phyloP scores from a whole-genome alignment of 2,329 filamentous ascomycete genomes.

The Cladophialophora exuberans region DNA sequence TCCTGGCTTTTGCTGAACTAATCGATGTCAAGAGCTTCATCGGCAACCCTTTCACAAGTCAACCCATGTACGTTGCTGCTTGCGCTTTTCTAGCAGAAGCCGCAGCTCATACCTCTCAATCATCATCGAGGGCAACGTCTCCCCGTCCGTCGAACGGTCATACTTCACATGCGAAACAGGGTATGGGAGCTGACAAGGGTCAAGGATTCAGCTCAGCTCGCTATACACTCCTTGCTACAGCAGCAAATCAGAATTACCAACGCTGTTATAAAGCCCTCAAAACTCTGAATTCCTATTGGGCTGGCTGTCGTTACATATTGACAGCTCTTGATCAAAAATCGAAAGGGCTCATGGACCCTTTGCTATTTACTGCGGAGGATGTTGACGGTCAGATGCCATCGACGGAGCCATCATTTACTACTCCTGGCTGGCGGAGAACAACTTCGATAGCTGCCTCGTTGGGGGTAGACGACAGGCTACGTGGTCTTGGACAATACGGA shows the following conservation, averaged over 20 bases:
- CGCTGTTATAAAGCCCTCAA: slow-evolving; percentile 82
- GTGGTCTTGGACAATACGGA: slow-evolving; percentile 34
- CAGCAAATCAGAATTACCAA: slow-evolving; percentile 85
- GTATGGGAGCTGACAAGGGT: slow-evolving; percentile 9
- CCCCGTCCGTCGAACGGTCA: slow-evolving; percentile 45
- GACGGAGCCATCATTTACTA: slow-evolving; percentile 53
- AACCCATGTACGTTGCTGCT: slow-evolving; percentile 89
- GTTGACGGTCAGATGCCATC: slow-evolving; percentile 68
- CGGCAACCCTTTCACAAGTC: slow-evolving; percentile 85
- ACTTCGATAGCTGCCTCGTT: slow-evolving; percentile 39
- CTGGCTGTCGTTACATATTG: slow-evolving; percentile 82
- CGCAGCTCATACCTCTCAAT: slow-evolving; percentile 67
- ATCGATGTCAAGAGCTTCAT: slow-evolving; percentile 85
- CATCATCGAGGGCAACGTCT: slow-evolving; percentile 63
- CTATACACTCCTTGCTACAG: slow-evolving; percentile 76
- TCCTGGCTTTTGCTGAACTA: slow-evolving; percentile 80
- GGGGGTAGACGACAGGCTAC: slow-evolving; percentile 23
- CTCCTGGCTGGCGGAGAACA: slow-evolving; percentile 53
- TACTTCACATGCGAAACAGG: slow-evolving; percentile 1
- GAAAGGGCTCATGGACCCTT: slow-evolving; percentile 79
- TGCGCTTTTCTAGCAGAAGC: slow-evolving; percentile 88
- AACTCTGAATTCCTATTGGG: slow-evolving; percentile 82
- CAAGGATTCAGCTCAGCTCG: slow-evolving; percentile 48
- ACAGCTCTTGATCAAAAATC: slow-evolving; percentile 85
- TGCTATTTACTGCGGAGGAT: slow-evolving; percentile 70